Evolutionary conservation across 192 early-diverging fungal genomes (phyloP), one percentile per base, ranked within the genome.

Genomic region (Thamnidium elegans): DNA sequence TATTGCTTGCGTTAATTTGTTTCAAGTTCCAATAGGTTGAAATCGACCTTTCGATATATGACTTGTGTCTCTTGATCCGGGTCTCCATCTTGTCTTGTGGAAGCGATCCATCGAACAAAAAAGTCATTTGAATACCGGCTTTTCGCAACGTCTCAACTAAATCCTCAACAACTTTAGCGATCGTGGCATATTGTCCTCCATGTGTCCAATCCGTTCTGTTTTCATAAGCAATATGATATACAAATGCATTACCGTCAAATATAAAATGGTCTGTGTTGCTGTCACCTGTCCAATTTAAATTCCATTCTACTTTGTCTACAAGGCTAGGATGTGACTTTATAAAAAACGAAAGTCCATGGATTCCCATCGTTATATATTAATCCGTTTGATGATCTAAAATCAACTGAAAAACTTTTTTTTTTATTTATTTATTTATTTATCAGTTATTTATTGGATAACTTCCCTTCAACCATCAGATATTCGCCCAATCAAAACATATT

Each of bases 161-260:
- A 4, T 66, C 64, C 45, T 50, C 54, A 13, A 83, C 53, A 17
- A 72, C 53, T 1, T 67, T 58, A 19, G 73, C 74, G 7, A 80
- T 71, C 7, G 59, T 65, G 3, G 54, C 31, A 59, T 83, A 80
- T 42, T 79, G 81, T 23, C 69, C 66, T 19, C 81, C 81, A 55
- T 73, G 75, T 20, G 78, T 71, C 81, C 81, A 83, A 61, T 83
- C 74, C 15, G 71, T 62, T 30, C 67, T 63, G 13, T 74, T 65
- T 45, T 47, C 21, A 50, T 32, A 63, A 17, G 80, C 80, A 3
- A 76, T 64, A 60, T 79, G 73, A 45, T 83, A 76, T 14, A 80
- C 73, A 66, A 74, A 83, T 2, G 81, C 81, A 36, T 79, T 79
- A 47, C 81, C 81, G 54, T 83, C 81, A 7, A 83, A 48, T 9